phyloP scores from a whole-genome alignment of 768 basidiomycete genomes.

The Sarcomyxa edulis region DNA sequence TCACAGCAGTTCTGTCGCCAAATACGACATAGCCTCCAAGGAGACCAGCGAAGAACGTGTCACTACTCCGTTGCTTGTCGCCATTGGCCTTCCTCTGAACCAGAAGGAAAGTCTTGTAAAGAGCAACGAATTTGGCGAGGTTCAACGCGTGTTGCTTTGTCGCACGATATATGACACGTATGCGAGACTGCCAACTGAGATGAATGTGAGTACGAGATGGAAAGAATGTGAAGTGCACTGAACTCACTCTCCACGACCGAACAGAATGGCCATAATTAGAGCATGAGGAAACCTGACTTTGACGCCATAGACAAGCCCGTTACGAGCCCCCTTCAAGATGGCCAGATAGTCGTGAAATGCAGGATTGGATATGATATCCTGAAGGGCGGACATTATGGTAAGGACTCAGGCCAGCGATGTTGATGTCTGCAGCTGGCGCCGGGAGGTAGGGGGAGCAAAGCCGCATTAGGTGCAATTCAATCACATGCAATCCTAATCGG shows the following conservation, averaged over 20 bases:
- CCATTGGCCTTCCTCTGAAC: conserved; percentile 77
- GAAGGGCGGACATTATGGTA: conserved; percentile 15
- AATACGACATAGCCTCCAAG: conserved; percentile 90
- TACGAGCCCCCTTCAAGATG: conserved; percentile 90
- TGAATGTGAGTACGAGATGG: conserved; percentile 3
- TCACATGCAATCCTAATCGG: conserved; percentile 9
- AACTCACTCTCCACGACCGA: conserved; percentile 86
- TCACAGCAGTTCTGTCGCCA: conserved; percentile 80
- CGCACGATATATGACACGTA: conserved; percentile 67
- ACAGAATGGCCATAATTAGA: conserved; percentile 91
- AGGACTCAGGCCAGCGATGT: not conserved
- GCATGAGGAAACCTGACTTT: conserved; percentile 96
- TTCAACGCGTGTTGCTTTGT: conserved; percentile 90
- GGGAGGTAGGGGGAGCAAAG: conserved; percentile 1
- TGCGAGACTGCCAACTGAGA: conserved; percentile 65
- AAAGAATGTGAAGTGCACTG: conserved; percentile 6
- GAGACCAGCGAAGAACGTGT: conserved; percentile 91
- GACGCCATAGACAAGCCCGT: conserved; percentile 86
- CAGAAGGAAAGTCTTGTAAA: conserved; percentile 86
- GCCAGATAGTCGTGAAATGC: conserved; percentile 86
- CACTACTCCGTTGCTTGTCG: conserved; percentile 75
- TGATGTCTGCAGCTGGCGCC: not conserved
- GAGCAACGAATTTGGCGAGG: conserved; percentile 88
- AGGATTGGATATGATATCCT: conserved; percentile 59
- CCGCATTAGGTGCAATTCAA: conserved; percentile 3